Base-by-base conservation (phyloP, 306 rosid genomes). In the Inga leiocalycina region DNA sequence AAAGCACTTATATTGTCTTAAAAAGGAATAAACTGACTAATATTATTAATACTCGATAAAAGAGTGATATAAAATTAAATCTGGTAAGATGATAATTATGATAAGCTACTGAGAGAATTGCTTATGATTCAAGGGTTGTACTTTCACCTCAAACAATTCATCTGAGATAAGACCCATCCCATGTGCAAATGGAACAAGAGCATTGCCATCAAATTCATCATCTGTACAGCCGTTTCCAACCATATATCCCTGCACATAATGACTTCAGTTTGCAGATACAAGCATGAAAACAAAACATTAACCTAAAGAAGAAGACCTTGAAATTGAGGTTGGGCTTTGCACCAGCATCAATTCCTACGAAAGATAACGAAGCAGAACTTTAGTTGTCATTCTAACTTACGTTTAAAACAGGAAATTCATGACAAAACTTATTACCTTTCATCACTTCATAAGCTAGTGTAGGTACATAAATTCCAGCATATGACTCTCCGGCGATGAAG, bases 121-220 rank as follows among this genome's bases (percentile, higher is more conserved):
- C 51, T 48, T 8, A 61, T 30, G 76, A 54, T 35, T 32, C 67
- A 34, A n/a, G 30, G 71, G 65, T 57, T 76, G 24, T 65, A 68
- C 83, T 62, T 66, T 74, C 76, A 96, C 99, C 99, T 89, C 89
- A 86, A 74, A 96, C 71, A 96, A 83, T 5, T 92, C 93, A 71
- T 93, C 93, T 46, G 98, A 86, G 85, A 96, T 96, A 70, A 96
- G 89, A 64, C 97, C 99, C 99, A 96, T 96, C 81, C 99, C 99
- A 30, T 96, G 97, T 19, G 56, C 98, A 89, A 96, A 96, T 75
- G 99, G 99, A 70, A 96, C 90, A 83, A 93, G 92, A 76, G 99
- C 99, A 84, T 93, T 96, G 79, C 97, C 99, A 85, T 93, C 99
- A n/a, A 92, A 56, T 48, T 34, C 57, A 2, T 90, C 89, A 88